A percentile compares a stretch with the other conserved stretches of the same genome.
Conservation (phyloP, 2,329 filamentous ascomycete genomes). For the Stachybotrys echinatus region DNA sequence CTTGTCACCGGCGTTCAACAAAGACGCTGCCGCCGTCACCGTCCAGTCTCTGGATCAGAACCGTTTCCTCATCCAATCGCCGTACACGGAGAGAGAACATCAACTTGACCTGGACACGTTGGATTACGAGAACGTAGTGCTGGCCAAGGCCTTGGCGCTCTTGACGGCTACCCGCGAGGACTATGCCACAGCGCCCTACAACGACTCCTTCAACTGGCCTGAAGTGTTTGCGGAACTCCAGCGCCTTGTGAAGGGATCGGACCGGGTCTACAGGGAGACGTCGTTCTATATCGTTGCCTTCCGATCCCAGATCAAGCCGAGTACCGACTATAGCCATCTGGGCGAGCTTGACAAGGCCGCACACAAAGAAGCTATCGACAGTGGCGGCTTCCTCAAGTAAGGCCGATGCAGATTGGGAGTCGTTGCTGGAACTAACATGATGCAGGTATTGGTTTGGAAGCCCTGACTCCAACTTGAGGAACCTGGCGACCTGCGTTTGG, state of each 20-base stretch:
- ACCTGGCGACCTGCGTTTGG: constrained; percentile 78
- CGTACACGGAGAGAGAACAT: constrained; percentile 67
- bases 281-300: constrained; percentile 84
- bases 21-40: constrained; percentile 17
- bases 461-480: constrained; percentile 63
- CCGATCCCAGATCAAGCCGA: constrained; percentile 64
- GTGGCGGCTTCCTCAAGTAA: constrained; percentile 77
- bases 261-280: constrained; percentile 51
- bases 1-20: constrained; percentile 16
- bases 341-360: constrained; percentile 71
- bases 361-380: constrained; percentile 73
- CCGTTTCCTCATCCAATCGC: constrained; percentile 59
- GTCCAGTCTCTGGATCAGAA: constrained; percentile 11
- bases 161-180: constrained; percentile 59
- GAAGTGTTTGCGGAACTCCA: constrained; percentile 55
- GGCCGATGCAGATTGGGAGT: not conserved
- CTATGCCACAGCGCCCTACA: constrained; percentile 73
- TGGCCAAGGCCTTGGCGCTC: constrained; percentile 65
- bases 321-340: constrained; percentile 62
- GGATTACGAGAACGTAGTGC: constrained; percentile 58
- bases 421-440: constrained; percentile 9
- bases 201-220: constrained; percentile 71
- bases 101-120: constrained; percentile 67
- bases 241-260: constrained; percentile 38
- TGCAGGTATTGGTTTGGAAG: constrained; percentile 80